Evolutionary conservation across 2,329 filamentous ascomycete species (phyloP), one percentile per base, ranked within the genome.

Genomic region (Neonectria hederae): DNA sequence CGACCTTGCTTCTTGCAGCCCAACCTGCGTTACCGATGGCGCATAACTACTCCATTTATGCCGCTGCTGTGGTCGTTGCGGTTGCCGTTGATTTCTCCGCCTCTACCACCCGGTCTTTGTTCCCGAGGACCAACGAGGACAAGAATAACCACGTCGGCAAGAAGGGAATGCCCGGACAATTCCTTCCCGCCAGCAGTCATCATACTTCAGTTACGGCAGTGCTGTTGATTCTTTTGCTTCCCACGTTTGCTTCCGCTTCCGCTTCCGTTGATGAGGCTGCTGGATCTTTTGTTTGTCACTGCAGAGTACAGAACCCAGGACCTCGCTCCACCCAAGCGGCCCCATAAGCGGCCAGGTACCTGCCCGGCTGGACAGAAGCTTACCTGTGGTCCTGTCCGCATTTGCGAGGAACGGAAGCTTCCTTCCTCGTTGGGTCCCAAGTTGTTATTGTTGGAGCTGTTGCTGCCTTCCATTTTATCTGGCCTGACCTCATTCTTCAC

Each of bases 1-100:
- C 56, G 63, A 61, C 63, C 67, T 55, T 67, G 55, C 63, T 63
- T 64, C 66, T 62, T 71, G 63, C 63, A 71, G 54, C 51, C 70
- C 70, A 72, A 68, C 53, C 58, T 68, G 65, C 70, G 66, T 69
- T 69, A 40, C 62, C 68, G 61, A 60, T 59, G 70, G 54, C 52
- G 54, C 65, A 68, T 65, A 66, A 59, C 54, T 59, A 52, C 56
- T 53, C 30, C 60, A 21, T 42, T 65, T 56, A 60, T 64, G 63
- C 59, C 61, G 54, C 26, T 54, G 56, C 60, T 54, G 54, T 53
- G 46, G 49, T 42, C 54, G 48, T 65, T 56, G 48, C 48, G 24
- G 24, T 56, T 62, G 38, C 48, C 35, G 30, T 45, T 60, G 53
- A 22, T 54, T 56, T 32, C 48, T 52, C 48, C 38, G 48, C 43